phyloP scores from a whole-genome alignment of 495 filamentous ascomycete genomes.

The Aspergillus biplanus region DNA sequence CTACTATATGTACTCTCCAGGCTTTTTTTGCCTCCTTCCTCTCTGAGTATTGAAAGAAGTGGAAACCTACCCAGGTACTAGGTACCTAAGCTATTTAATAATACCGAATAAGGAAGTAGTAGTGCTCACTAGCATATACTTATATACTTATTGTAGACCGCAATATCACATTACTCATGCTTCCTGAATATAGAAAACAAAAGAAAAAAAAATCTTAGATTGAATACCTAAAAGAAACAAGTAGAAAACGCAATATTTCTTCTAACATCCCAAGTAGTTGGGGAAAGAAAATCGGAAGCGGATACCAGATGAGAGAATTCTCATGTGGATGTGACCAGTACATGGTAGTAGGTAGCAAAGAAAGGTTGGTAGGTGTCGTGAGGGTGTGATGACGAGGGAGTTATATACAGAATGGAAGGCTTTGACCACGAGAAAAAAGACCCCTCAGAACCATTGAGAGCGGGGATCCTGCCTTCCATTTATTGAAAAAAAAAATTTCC shows the following conservation, averaged over 20 bases:
- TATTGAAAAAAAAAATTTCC: slow-evolving; percentile 15
- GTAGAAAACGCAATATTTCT: slow-evolving; percentile 24
- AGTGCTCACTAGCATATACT: not conserved
- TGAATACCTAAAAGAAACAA: slow-evolving; percentile 24
- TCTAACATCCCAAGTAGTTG: slow-evolving; percentile 25
- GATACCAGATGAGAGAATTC: slow-evolving; percentile 31
- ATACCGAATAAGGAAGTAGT: too few species aligned
- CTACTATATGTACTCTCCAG: too few species aligned
- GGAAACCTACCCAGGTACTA: too few species aligned
- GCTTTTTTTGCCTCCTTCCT: too few species aligned
- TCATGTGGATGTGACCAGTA: slow-evolving; percentile 40
- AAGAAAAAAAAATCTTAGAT: slow-evolving; percentile 25
- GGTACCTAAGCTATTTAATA: too few species aligned
- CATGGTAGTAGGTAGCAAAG: slow-evolving; percentile 31
- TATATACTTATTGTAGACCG: not conserved
- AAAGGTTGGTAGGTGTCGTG: slow-evolving; percentile 16
- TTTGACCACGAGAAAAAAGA: slow-evolving; percentile 10
- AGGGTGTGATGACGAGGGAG: slow-evolving; percentile 20
- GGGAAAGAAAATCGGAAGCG: slow-evolving; percentile 37
- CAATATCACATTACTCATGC: not conserved
- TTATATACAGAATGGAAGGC: slow-evolving; percentile 44
- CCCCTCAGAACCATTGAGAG: slow-evolving; percentile 16
- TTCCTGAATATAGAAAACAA: slow-evolving; percentile 19
- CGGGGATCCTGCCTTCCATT: not conserved
- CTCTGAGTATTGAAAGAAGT: too few species aligned